These are phyloP conservation scores for Nicotiana attenuata DNA, from an alignment of 257 asterid species.

Conservation along the genomic window DNA sequence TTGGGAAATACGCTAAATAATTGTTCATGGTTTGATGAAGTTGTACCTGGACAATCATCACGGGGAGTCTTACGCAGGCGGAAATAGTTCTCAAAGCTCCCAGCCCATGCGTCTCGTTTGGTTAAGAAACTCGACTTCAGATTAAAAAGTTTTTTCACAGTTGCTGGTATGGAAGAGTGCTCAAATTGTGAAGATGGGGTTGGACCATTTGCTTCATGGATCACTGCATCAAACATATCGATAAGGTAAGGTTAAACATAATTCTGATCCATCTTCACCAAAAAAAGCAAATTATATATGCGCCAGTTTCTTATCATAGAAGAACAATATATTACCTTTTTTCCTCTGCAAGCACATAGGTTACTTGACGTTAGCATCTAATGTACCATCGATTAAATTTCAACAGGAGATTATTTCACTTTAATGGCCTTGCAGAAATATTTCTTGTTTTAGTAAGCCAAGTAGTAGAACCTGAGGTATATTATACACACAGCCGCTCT, in stretches of 20 bases:
- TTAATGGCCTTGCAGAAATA: background rate
- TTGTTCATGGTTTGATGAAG: background rate
- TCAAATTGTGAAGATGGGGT: conserved; percentile 79
- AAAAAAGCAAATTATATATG: background rate
- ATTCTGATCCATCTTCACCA: background rate
- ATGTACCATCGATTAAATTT: background rate
- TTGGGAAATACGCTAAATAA: background rate
- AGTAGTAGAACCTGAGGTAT: background rate
- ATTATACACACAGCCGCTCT: too few species aligned
- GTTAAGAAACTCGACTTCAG: conserved; percentile 79
- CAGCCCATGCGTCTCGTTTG: conserved; percentile 98
- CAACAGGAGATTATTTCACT: background rate
- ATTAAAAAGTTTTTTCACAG: conserved; percentile 86
- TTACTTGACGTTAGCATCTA: background rate
- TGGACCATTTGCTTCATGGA: conserved; percentile 87
- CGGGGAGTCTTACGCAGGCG: conserved; percentile 74
- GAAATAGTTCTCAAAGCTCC: conserved; percentile 76
- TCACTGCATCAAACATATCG: conserved; percentile 48
- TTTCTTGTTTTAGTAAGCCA: background rate
- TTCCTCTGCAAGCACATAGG: background rate
- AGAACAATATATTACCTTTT: background rate
- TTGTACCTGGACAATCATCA: conserved; percentile 79
- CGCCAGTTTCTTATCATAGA: background rate
- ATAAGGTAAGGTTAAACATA: conserved; percentile 1
- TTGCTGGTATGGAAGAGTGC: conserved; percentile 93